Conservation (phyloP, 805 yeast genomes). For the Zygosaccharomyces pseudorouxii region DNA sequence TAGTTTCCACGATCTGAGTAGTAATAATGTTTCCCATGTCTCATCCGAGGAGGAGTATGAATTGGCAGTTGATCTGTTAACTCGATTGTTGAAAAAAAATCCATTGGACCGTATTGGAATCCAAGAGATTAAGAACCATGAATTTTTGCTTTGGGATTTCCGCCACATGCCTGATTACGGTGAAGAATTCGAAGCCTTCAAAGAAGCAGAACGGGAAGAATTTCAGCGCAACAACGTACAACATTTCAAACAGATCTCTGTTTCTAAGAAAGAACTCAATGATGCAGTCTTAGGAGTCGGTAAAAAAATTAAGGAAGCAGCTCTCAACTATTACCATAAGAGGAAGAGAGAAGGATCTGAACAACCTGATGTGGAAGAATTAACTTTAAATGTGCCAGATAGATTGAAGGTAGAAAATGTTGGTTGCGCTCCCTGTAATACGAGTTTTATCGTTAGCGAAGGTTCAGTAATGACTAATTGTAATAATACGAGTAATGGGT, state of each 20-base stretch:
- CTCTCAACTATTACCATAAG: constrained; percentile 9
- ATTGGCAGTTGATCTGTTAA: constrained; percentile 52
- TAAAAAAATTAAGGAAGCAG: constrained; percentile 46
- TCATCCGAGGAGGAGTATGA: constrained; percentile 39
- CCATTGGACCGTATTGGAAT: constrained; percentile 66
- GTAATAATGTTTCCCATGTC: constrained; percentile 32
- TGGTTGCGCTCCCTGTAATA: constrained; percentile 1
- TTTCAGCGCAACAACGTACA: constrained; percentile 30
- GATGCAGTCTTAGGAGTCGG: constrained; percentile 83
- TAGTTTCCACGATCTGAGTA: constrained; percentile 24
- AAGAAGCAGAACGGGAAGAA: constrained; percentile 20
- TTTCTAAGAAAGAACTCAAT: constrained; percentile 62
- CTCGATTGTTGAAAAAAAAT: constrained; percentile 60
- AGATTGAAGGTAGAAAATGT: not conserved
- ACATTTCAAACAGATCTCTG: constrained; percentile 45
- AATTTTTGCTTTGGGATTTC: constrained; percentile 53
- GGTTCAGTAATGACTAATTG: constrained; percentile 20
- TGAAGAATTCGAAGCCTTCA: constrained; percentile 12
- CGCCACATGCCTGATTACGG: constrained; percentile 16
- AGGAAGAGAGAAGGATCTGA: constrained; percentile 1
- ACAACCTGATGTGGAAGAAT: not conserved
- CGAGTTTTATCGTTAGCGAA: constrained; percentile 24
- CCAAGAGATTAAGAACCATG: constrained; percentile 68
- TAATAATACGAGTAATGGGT: constrained; percentile 3
- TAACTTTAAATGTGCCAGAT: not conserved